Base-by-base conservation (phyloP, 1,284 basidiomycete genomes). In the Puccinia coronata region DNA sequence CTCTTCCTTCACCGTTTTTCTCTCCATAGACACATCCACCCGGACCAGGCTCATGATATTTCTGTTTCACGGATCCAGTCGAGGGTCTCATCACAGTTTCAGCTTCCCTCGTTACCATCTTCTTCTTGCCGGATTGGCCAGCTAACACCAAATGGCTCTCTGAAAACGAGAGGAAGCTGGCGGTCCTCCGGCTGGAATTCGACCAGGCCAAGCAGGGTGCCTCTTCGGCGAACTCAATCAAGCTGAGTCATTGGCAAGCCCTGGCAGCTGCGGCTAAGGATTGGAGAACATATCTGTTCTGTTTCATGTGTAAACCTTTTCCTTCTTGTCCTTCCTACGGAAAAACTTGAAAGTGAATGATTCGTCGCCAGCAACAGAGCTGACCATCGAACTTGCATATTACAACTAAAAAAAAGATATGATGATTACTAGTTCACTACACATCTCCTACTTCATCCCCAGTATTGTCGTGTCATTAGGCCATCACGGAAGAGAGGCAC, bases 401-500 rank as follows among this genome's bases (percentile, higher is more conserved):
- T 61, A 16, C n/a, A 11, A 28, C n/a, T 34, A 16, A 49, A 41
- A 34, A 25, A 14, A 28, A 78, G 75, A 78, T 39, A 49, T 65
- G 23, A 65, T 69, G 75, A 34, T 78, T 51, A 41, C 39, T 1
- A 87, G 88, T 75, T 85, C 87, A 23, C 87, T 88, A 82, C 87
- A 87, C 5, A 87, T 88, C 73, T 87, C 87, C 82, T 88, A 88
- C 85, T 88, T 88, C 82, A 86, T 88, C 67, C 87, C 87, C 12
- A 87, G 86, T 3, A 83, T 87, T 41, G 84, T 87, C 55, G 84
- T 84, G 12, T 83, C 86, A 67, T 82, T 88, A 70, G 87, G 87
- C 11, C 86, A 87, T 84, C 84, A 83, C 25, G 87, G 87, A 18
- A 86, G 85, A 83, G 82, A 75, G 25, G 85, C 86, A 51, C 88